A percentile compares a stretch with the other conserved stretches of the same genome.
Conservation (phyloP, 2,329 filamentous ascomycete genomes). For the Venturia oleaginea region DNA sequence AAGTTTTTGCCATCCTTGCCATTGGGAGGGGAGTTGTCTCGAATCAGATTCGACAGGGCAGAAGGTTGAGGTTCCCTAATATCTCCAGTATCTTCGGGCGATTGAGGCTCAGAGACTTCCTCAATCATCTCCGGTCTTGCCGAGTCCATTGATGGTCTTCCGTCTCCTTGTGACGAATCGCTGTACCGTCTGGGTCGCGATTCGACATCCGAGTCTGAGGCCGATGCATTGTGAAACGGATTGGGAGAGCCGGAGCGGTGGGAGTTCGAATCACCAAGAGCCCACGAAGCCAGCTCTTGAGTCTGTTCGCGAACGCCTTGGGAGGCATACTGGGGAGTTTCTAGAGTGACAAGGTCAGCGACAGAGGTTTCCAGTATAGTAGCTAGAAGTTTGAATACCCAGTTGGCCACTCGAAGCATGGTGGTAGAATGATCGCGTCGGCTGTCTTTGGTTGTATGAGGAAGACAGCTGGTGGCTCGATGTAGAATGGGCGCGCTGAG, state of each 20-base stretch:
- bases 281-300: conserved; percentile 75
- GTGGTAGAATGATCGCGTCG: conserved; percentile 63
- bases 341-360: conserved; percentile 45
- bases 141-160: conserved; percentile 25
- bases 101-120: conserved; percentile 52
- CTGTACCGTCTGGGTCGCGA: conserved; percentile 14
- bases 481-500: neutral
- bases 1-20: conserved; percentile 10
- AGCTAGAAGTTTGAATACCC: neutral
- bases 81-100: conserved; percentile 32
- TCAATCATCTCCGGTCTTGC: conserved; percentile 45
- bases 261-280: conserved; percentile 41
- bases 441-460: conserved; percentile 36
- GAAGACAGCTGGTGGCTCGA: conserved; percentile 14
- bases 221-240: conserved; percentile 20
- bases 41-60: conserved; percentile 12
- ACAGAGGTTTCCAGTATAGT: conserved; percentile 18
- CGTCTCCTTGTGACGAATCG: conserved; percentile 20
- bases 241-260: conserved; percentile 19
- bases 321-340: conserved; percentile 63
- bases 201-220: conserved; percentile 20
- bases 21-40: neutral
- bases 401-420: conserved; percentile 47
- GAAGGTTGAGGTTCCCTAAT: conserved; percentile 13
- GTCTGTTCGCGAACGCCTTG: conserved; percentile 77